Base-by-base conservation (phyloP, 495 filamentous ascomycete species). In the Aspergillus avenaceus region DNA sequence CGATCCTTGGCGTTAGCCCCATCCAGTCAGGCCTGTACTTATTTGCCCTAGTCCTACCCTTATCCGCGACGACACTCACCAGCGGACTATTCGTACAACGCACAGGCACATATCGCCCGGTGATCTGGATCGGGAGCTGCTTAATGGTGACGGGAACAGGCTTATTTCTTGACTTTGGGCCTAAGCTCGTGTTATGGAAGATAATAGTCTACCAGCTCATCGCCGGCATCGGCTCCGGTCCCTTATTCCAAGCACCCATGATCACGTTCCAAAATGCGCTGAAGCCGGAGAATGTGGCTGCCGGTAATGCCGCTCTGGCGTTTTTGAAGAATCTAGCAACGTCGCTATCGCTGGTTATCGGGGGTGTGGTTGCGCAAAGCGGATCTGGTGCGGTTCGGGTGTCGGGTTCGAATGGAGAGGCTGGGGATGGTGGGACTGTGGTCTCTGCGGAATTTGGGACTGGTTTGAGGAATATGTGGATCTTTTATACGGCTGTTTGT, bases 281-380 rank as follows among this genome's bases (percentile, higher is more conserved):
- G 6, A 5, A 5, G 9, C 44, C 44, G 8, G 29, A 18, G 28
- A 36, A 34, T n/a, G 13, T 47, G 12, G 44, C 44, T 4, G 19
- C 44, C 3, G 44, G 26, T 0, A 47, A 14, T 32, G 13, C 44
- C 2, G 44, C 44, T 11, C 24, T 31, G 26, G 14, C 44, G 8
- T 47, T 34, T 36, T 12, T 47, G n/a, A 31, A 32, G 44, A 47
- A 32, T 18, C 4, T 47, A 13, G 25, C 14, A 0, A 32, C 44
- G 3, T 34, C 27, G n/a, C n/a, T 47, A 11, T 16, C 14, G 5
- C 28, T 47, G 19, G 27, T 47, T 19, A 19, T 6, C n/a, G 69
- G 65, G 76, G n/a, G n/a, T n/a, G n/a, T n/a, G n/a, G n/a, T n/a
- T n/a, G n/a, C n/a, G n/a, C n/a, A n/a, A n/a, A n/a, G n/a, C n/a